phyloP scores from a whole-genome alignment of 352 stramenopile genomes.

The Phytophthora pistaciae region DNA sequence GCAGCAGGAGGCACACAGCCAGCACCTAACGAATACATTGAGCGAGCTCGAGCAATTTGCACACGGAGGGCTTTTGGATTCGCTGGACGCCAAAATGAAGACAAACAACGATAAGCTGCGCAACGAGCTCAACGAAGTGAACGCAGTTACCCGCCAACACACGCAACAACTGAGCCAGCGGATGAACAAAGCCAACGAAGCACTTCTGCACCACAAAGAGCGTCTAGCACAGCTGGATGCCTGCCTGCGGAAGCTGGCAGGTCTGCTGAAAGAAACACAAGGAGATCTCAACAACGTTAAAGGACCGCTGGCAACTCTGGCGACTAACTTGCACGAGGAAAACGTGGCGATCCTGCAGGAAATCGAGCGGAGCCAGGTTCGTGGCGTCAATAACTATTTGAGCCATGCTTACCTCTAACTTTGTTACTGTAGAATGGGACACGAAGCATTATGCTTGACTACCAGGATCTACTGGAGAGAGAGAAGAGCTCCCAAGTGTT shows the following conservation, averaged over 20 bases:
- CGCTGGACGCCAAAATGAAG: slow-evolving; percentile 50
- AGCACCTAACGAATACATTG: slow-evolving; percentile 42
- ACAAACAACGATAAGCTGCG: slow-evolving; percentile 31
- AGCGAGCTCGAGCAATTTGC: slow-evolving; percentile 58
- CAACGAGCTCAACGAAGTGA: slow-evolving; percentile 32
- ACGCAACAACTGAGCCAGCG: slow-evolving; percentile 38
- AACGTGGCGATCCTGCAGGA: slow-evolving; percentile 74
- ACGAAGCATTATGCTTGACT: slow-evolving; percentile 73
- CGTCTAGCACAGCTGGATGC: slow-evolving; percentile 47
- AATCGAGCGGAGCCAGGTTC: slow-evolving; percentile 72
- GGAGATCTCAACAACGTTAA: slow-evolving; percentile 57
- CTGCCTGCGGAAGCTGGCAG: slow-evolving; percentile 35
- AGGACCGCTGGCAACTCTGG: slow-evolving; percentile 61
- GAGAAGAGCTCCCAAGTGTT: slow-evolving; percentile 40
- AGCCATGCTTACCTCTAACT: background rate
- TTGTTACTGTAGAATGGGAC: slow-evolving; percentile 53
- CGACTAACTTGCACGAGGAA: slow-evolving; percentile 72
- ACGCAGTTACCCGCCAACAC: slow-evolving; percentile 27
- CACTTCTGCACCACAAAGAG: slow-evolving; percentile 46
- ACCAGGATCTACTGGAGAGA: slow-evolving; percentile 63
- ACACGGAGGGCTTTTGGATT: slow-evolving; percentile 42
- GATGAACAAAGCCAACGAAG: slow-evolving; percentile 42
- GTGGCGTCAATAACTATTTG: background rate
- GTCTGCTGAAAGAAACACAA: slow-evolving; percentile 37
- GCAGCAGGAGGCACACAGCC: slow-evolving; percentile 34